phyloP scores from a whole-genome alignment of 371 early-diverging fungal genomes.

The Syncephalastrum monosporum region DNA sequence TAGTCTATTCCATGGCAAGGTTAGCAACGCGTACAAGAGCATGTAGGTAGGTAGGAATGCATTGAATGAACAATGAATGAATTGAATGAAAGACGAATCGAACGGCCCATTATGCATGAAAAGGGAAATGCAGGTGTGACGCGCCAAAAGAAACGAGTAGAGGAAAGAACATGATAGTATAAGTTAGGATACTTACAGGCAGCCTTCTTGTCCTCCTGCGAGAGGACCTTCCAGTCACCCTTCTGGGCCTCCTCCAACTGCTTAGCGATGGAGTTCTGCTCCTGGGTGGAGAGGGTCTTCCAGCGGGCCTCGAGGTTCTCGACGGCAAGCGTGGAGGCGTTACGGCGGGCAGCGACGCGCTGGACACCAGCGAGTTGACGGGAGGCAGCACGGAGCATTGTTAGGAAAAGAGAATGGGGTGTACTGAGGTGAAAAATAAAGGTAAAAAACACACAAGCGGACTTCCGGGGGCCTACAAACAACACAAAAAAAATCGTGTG shows the following conservation, averaged over 20 bases:
- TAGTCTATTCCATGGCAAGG: constrained; percentile 50
- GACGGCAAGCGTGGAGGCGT: constrained; percentile 60
- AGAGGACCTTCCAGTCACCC: constrained; percentile 92
- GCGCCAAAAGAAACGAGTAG: background rate
- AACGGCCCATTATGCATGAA: background rate
- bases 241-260: constrained; percentile 83
- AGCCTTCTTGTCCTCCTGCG: constrained; percentile 93
- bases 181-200: constrained; percentile 59
- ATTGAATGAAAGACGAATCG: background rate
- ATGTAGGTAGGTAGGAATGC: no score
- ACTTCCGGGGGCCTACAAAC: no score
- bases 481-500: no score
- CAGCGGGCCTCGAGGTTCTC: constrained; percentile 79
- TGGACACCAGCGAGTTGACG: no score
- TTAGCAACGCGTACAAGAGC: constrained; percentile 1
- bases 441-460: no score
- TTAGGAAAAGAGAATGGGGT: no score
- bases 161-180: background rate
- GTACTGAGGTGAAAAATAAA: no score
- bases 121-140: background rate
- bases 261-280: constrained; percentile 83
- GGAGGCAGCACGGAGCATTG: no score
- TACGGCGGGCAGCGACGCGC: constrained; percentile 42
- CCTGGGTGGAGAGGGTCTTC: constrained; percentile 81
- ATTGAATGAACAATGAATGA: background rate